Percentiles rank a stretch among this genome's conserved stretches.
Conservation (phyloP, 2,329 filamentous ascomycete genomes). For the Fusarium guadeloupense region DNA sequence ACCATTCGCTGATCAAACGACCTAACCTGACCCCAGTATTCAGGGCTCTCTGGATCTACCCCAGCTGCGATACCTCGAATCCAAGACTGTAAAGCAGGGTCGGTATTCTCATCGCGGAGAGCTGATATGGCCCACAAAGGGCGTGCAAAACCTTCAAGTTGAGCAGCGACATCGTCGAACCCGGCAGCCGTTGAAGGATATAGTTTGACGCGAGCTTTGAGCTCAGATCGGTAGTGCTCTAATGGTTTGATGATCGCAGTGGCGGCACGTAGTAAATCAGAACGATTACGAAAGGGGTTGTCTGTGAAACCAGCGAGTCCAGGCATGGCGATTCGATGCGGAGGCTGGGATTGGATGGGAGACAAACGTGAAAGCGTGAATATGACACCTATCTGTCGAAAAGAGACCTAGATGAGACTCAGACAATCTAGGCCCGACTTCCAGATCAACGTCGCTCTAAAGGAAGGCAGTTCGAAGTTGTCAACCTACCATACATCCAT, state of each 20-base stretch:
- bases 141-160: constrained; percentile 56
- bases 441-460: neutral
- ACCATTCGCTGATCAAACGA: constrained; percentile 63
- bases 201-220: constrained; percentile 49
- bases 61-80: constrained; percentile 45
- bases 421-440: neutral
- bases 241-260: constrained; percentile 49
- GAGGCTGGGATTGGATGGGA: neutral
- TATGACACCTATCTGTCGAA: too few relatives aligned
- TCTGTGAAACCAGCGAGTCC: constrained; percentile 51
- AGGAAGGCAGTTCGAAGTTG: neutral
- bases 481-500: neutral
- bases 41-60: constrained; percentile 45
- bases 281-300: constrained; percentile 49
- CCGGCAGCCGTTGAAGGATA: constrained; percentile 50
- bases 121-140: constrained; percentile 49
- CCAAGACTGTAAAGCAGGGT: constrained; percentile 48
- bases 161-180: constrained; percentile 56
- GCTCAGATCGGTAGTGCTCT: constrained; percentile 45
- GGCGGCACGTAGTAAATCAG: constrained; percentile 48
- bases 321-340: constrained; percentile 44
- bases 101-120: constrained; percentile 50
- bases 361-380: neutral
- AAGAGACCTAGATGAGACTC: neutral
- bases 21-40: constrained; percentile 59